Evolutionary conservation across 257 asterid genomes (phyloP), one percentile per base, ranked within the genome.

Genomic region (Asclepias syriaca): DNA sequence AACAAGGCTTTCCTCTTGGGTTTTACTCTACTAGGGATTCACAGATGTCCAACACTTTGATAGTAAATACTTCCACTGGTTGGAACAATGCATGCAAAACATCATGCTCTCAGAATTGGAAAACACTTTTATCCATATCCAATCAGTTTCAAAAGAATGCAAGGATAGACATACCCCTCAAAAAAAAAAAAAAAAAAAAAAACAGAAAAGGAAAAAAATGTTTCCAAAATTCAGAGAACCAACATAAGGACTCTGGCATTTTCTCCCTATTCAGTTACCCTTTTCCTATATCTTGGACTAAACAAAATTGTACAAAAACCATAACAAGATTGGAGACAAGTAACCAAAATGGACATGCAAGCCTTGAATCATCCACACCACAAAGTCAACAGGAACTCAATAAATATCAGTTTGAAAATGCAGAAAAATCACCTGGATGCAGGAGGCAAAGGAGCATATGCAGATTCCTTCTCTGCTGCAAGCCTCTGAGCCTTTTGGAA

Each of bases 401-500:
- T 27, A 51, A n/a, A 3, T 46, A 54, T 10, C 15, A 13, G 53
- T 48, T 2, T 58, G 39, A 43, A 18, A 12, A 57, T 71, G 55
- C 69, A 10, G 51, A 21, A 66, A 75, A 49, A 46, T 66, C 76
- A 81, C 89, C 86, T 79, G 43, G 84, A 65, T 12, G 78, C 77
- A 60, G 83, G 76, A 72, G 65, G 59, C 51, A 72, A 79, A 63
- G 81, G 77, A 67, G 77, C 51, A 70, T 49, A 79, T 69, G 86
- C 77, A 67, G 82, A 77, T 78, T 79, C 85, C 78, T 77, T 83
- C 77, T 87, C 72, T 43, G 85, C 89, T 43, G 87, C 89, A 77
- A 84, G 80, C 68, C 74, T 72, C 81, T 87, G 89, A 59, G 83
- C 84, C 79, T 84, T 87, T 58, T 87, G 85, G 74, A 84, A 87